phyloP scores from a whole-genome alignment of 495 filamentous ascomycete species.

The Parachaetomium inaequale region DNA sequence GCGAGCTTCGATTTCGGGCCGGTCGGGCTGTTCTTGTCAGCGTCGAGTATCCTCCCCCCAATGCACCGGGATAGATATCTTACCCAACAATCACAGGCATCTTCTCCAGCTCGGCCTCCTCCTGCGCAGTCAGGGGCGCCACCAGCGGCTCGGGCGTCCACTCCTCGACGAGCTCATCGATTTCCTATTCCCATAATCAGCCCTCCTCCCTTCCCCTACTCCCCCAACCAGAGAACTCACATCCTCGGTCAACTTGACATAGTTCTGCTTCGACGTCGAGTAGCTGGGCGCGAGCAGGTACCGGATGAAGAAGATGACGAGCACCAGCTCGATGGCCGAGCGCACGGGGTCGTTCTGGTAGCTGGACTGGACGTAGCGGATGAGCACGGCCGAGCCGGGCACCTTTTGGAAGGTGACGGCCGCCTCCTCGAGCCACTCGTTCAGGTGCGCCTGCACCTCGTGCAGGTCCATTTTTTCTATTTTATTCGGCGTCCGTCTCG shows the following conservation, averaged over 20 bases:
- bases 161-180: slow-evolving; percentile 95
- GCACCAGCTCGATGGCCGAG: slow-evolving; percentile 86
- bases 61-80: not conserved
- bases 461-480: slow-evolving; percentile 67
- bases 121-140: slow-evolving; percentile 61
- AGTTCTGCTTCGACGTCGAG: slow-evolving; percentile 78
- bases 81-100: slow-evolving; percentile 85
- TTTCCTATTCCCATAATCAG: slow-evolving; percentile 56
- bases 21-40: slow-evolving; percentile 60
- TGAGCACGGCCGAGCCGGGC: slow-evolving; percentile 88
- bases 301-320: slow-evolving; percentile 92
- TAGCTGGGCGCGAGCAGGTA: slow-evolving; percentile 91
- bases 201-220: not conserved
- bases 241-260: slow-evolving; percentile 84
- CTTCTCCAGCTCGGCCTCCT: slow-evolving; percentile 80
- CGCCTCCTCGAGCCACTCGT: slow-evolving; percentile 61
- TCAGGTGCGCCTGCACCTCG: slow-evolving; percentile 69
- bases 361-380: slow-evolving; percentile 91
- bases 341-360: slow-evolving; percentile 97
- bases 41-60: not conserved
- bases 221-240: slow-evolving; percentile 31
- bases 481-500: not conserved
- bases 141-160: slow-evolving; percentile 96
- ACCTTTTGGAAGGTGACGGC: slow-evolving; percentile 76
- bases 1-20: slow-evolving; percentile 85